phyloP scores from a whole-genome alignment of 75 land plant species.

The Cunninghamia lanceolata region DNA sequence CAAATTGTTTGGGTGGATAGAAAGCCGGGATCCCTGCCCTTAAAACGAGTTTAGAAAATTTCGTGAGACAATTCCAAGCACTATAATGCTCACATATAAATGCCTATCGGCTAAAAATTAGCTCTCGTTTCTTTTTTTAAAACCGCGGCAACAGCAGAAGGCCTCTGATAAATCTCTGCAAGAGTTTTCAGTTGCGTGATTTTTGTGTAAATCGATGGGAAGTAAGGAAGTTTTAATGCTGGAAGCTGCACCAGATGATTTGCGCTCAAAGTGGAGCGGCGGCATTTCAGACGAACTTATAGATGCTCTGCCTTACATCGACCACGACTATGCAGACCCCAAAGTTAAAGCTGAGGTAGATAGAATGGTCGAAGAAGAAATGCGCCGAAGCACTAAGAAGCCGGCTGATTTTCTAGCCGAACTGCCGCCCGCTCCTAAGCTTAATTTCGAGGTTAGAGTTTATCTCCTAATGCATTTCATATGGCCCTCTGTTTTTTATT shows the following conservation, averaged over 20 bases:
- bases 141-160: too few relatives aligned
- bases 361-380: constrained; percentile 82
- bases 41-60: too few relatives aligned
- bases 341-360: constrained; percentile 87
- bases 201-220: background rate
- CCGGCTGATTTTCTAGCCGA: constrained; percentile 85
- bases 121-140: too few relatives aligned
- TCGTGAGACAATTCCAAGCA: too few relatives aligned
- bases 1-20: too few relatives aligned
- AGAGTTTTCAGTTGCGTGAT: background rate
- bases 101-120: too few relatives aligned
- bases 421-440: constrained; percentile 56
- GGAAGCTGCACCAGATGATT: constrained; percentile 55
- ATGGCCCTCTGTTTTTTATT: background rate
- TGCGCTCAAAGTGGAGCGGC: constrained; percentile 4
- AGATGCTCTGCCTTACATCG: constrained; percentile 97
- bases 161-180: background rate
- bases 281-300: constrained; percentile 28
- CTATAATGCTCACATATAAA: too few relatives aligned
- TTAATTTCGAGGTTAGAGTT: constrained; percentile 49
- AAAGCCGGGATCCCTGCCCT: too few relatives aligned
- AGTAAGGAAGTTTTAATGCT: constrained; percentile 65
- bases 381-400: constrained; percentile 66
- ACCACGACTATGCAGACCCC: constrained; percentile 79
- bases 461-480: background rate